Conservation (phyloP, 2,329 filamentous ascomycete genomes). For the Aureobasidium sp. region DNA sequence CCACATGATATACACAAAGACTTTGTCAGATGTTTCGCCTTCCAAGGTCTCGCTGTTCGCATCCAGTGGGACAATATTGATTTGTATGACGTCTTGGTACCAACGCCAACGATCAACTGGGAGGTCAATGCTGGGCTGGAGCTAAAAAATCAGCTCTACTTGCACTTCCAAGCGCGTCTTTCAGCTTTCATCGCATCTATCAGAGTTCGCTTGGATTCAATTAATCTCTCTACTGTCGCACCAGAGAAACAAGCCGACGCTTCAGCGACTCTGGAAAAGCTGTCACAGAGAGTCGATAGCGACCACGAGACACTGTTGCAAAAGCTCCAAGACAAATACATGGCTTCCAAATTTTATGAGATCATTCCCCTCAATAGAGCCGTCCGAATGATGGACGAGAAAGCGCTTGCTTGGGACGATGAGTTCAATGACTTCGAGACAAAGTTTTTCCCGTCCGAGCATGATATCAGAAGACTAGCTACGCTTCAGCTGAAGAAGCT, state of each 20-base stretch:
- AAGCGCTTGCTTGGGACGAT: conserved; percentile 87
- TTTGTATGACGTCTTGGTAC: conserved; percentile 89
- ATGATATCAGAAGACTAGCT: conserved; percentile 87
- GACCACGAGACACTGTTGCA: conserved; percentile 68
- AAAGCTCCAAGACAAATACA: conserved; percentile 83
- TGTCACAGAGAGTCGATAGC: conserved; percentile 73
- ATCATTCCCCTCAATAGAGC: conserved; percentile 88
- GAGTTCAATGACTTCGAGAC: conserved; percentile 85
- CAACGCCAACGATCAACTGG: conserved; percentile 85
- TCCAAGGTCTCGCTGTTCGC: conserved; percentile 74
- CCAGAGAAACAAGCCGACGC: conserved; percentile 81
- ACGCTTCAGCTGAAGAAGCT: conserved; percentile 90
- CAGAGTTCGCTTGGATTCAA: conserved; percentile 72
- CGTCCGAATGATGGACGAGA: conserved; percentile 84
- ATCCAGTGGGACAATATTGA: conserved; percentile 92
- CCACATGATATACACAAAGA: conserved; percentile 88
- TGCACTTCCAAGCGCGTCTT: conserved; percentile 72
- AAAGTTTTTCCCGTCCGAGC: conserved; percentile 88
- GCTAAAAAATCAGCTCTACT: conserved; percentile 87
- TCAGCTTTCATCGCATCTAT: conserved; percentile 84
- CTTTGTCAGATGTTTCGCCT: conserved; percentile 87
- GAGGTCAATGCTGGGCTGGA: conserved; percentile 91
- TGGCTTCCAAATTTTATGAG: conserved; percentile 92
- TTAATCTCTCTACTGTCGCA: conserved; percentile 84
- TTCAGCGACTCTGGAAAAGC: conserved; percentile 68